Percentiles rank a stretch among this genome's conserved stretches.
Conservation (phyloP, 176 grass and related monocot species). For the Carex cristatella region DNA sequence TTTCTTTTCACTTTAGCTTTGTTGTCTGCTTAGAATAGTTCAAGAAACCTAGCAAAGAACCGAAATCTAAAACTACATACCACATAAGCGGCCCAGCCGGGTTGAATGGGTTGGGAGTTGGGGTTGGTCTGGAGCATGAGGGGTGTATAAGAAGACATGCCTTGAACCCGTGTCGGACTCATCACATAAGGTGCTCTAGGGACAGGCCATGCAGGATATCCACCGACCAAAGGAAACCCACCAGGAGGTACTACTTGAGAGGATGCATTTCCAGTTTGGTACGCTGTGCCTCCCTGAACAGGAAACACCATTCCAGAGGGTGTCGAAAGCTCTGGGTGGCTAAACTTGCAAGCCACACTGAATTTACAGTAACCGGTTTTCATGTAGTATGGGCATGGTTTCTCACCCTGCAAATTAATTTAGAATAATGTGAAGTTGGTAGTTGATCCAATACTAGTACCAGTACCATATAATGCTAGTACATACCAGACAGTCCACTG, state of each 20-base stretch:
- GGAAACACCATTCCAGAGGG: conserved; percentile 6
- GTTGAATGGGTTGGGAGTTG: conserved; percentile 10
- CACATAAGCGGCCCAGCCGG: conserved; percentile 27
- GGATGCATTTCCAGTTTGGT: conserved; percentile 19
- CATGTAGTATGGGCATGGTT: conserved; percentile 38
- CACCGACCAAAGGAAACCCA: conserved; percentile 12
- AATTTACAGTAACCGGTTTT: conserved; percentile 43
- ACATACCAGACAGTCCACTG: not conserved
- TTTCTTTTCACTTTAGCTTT: not conserved
- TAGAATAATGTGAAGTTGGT: not conserved
- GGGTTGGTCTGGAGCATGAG: conserved; percentile 18
- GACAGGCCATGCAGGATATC: conserved; percentile 26
- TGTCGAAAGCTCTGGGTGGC: conserved; percentile 26
- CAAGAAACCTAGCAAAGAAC: not conserved
- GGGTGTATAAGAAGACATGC: conserved; percentile 20
- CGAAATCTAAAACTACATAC: conserved; percentile 4
- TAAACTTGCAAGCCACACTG: conserved; percentile 39
- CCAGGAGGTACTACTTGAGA: conserved; percentile 15
- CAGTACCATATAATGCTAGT: not conserved
- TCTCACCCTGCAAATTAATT: conserved; percentile 30
- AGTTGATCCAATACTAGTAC: not conserved
- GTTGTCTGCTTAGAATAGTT: not conserved
- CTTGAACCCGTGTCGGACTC: conserved; percentile 13
- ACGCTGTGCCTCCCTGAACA: conserved; percentile 8
- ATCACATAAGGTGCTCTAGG: conserved; percentile 16